Evolutionary conservation across 257 asterid species (phyloP).

Genomic region (Anisodus acutangulus): DNA sequence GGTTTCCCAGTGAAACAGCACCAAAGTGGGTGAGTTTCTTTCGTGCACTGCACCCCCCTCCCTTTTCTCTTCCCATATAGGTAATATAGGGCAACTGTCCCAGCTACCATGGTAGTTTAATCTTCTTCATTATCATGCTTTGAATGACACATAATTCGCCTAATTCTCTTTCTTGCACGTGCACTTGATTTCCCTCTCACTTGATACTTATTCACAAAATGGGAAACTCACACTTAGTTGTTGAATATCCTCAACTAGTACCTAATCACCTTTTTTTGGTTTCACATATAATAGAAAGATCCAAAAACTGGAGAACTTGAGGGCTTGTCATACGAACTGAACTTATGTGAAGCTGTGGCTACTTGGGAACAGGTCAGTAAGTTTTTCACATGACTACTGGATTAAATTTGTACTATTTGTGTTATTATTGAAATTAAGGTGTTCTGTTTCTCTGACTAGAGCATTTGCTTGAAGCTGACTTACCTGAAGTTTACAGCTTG

Average conservation of each 20-base stretch:
- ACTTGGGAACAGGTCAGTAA: conserved; percentile 97
- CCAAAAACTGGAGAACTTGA: conserved; percentile 96
- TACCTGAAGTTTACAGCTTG: background rate
- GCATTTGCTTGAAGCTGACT: conserved; percentile 12
- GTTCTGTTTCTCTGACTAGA: conserved; percentile 12
- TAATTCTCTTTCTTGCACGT: background rate
- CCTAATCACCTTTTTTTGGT: conserved; percentile 6
- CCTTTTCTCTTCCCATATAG: background rate
- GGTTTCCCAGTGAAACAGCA: conserved; percentile 74
- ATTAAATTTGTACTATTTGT: background rate
- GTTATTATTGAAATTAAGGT: conserved; percentile 16
- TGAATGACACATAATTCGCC: background rate
- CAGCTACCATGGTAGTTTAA: conserved; percentile 12
- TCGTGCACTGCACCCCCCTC: background rate
- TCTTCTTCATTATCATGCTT: background rate
- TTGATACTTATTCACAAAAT: background rate
- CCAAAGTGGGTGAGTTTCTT: conserved; percentile 83
- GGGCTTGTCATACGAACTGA: conserved; percentile 67
- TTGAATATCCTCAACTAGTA: background rate
- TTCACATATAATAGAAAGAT: conserved; percentile 68
- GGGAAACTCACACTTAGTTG: background rate
- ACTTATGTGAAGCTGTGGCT: conserved; percentile 97
- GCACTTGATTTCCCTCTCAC: background rate
- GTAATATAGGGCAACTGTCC: background rate
- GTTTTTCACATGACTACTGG: conserved; percentile 19